Percentiles rank a stretch among this genome's conserved stretches.
Evolutionary conservation across 768 basidiomycete genomes (phyloP).

Genomic region (Boletus reticuloceps): DNA sequence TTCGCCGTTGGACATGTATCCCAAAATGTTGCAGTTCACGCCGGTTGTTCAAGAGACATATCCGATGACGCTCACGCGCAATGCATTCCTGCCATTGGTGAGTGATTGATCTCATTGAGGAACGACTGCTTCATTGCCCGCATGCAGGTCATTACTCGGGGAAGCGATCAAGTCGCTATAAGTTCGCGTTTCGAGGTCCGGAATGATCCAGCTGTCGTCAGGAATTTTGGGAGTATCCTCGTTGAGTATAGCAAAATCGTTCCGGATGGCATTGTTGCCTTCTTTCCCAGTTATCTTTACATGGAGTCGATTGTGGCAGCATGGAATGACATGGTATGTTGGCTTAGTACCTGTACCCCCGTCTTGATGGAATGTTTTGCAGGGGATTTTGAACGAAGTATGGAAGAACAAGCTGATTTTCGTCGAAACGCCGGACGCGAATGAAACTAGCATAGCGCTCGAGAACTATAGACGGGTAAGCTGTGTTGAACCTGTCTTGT

Average conservation of each 20-base stretch:
- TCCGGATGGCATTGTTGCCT: constrained; percentile 97
- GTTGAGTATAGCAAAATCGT: constrained; percentile 98
- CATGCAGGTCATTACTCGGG: constrained; percentile 88
- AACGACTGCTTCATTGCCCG: neutral
- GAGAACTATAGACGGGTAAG: constrained; percentile 93
- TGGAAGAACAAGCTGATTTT: constrained; percentile 99
- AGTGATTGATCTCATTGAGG: constrained; percentile 21
- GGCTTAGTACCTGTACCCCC: neutral
- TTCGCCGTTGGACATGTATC: constrained; percentile 99
- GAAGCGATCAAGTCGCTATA: constrained; percentile 97
- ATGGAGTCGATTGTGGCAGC: constrained; percentile 99
- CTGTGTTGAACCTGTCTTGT: neutral
- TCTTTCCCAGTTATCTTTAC: constrained; percentile 99
- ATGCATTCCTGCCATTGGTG: constrained; percentile 94
- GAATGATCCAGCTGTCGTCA: constrained; percentile 97
- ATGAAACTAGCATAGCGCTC: constrained; percentile 96
- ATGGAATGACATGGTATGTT: constrained; percentile 99
- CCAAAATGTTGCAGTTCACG: constrained; percentile 98
- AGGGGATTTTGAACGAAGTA: constrained; percentile 99
- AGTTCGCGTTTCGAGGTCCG: constrained; percentile 98
- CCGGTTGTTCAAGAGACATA: constrained; percentile 97
- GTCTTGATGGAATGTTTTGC: constrained; percentile 6
- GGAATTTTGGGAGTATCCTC: constrained; percentile 97
- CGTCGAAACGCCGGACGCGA: constrained; percentile 98
- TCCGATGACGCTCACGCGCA: constrained; percentile 94